These are phyloP conservation scores for Pleurozium schreberi DNA, from an alignment of 225 moss, liverwort and hornwort species.

Conservation along the genomic window DNA sequence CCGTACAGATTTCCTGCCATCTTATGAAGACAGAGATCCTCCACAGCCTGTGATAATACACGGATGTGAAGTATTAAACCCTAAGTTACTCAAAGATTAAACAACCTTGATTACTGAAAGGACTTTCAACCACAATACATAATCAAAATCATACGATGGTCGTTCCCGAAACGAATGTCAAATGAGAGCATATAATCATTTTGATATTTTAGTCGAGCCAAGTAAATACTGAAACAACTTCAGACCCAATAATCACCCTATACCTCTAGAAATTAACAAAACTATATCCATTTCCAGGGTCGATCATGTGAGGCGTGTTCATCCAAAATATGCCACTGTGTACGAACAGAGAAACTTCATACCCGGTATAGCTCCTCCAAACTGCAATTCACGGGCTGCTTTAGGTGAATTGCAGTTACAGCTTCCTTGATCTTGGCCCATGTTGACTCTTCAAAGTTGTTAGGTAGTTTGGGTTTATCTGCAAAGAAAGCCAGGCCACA, in stretches of 20 bases:
- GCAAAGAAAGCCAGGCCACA: background rate
- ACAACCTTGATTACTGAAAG: background rate
- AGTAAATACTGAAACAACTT: background rate
- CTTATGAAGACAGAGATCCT: constrained; percentile 97
- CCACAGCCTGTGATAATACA: constrained; percentile 56
- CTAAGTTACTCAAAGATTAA: background rate
- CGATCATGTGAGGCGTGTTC: background rate
- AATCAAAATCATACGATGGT: background rate
- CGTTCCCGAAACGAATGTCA: background rate
- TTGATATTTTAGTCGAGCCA: background rate
- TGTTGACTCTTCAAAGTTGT: constrained; percentile 87
- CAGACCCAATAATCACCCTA: background rate
- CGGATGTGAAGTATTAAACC: background rate
- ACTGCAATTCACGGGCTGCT: constrained; percentile 98
- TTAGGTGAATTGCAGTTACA: constrained; percentile 85
- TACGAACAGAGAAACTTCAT: background rate
- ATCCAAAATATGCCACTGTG: background rate
- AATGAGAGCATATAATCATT: background rate
- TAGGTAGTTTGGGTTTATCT: constrained; percentile 98
- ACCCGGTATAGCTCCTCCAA: constrained; percentile 95
- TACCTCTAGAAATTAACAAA: background rate
- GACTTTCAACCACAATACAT: background rate
- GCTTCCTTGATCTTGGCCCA: constrained; percentile 98
- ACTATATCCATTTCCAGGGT: background rate
- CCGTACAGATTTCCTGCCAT: constrained; percentile 92